Evolutionary conservation across 176 grass and related monocot species (phyloP).

Genomic region (Eremochloa ophiuroides): DNA sequence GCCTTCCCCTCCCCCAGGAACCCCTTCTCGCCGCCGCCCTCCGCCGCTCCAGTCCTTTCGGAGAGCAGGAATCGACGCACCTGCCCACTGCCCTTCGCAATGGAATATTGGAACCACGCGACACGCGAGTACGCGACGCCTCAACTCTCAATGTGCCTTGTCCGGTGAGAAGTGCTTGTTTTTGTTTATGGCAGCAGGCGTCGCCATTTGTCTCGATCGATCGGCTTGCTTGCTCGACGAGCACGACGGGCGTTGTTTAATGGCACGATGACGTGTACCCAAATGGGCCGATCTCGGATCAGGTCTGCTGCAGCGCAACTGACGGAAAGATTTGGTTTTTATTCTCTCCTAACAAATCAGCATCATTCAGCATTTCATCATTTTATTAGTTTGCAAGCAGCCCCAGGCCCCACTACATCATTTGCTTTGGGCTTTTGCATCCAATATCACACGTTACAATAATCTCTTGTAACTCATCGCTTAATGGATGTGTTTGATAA

Average conservation of each 20-base stretch:
- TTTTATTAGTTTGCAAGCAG: too few relatives aligned
- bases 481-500: background rate
- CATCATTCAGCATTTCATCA: too few relatives aligned
- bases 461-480: background rate
- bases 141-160: background rate
- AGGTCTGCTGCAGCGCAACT: background rate
- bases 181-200: too few relatives aligned
- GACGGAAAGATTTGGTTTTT: background rate
- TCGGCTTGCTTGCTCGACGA: background rate
- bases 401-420: too few relatives aligned
- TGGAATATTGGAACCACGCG: background rate
- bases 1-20: background rate
- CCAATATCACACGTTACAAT: too few relatives aligned
- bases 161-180: background rate
- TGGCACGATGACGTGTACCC: background rate
- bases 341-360: too few relatives aligned
- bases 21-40: background rate
- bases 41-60: background rate
- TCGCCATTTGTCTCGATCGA: background rate
- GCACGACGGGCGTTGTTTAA: background rate
- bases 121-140: too few relatives aligned
- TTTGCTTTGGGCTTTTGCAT: too few relatives aligned
- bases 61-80: background rate
- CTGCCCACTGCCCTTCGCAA: background rate
- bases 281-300: background rate